Base-by-base conservation (phyloP, 2,329 filamentous ascomycete species). In the Xylariaceae sp. region DNA sequence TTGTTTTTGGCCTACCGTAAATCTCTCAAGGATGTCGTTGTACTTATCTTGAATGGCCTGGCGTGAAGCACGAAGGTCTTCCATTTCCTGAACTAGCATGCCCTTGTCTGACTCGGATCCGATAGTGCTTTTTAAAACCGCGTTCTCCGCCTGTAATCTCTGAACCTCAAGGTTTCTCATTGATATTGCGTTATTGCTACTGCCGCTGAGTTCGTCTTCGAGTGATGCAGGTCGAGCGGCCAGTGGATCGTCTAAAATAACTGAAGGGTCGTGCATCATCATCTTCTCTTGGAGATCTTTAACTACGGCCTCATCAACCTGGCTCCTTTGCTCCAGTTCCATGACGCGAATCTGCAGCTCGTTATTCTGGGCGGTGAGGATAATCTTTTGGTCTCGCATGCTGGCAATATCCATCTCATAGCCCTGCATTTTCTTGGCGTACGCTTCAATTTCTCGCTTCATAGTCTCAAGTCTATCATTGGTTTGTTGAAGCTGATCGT, bases 61-160 rank as follows among this genome's bases (percentile, higher is more conserved):
- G 29, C 70, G 67, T 50, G 73, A 72, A 41, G 71, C 68, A 44
- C 71, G 74, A 45, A 75, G 65, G 46, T 77, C 71, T 38, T 83
- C 79, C 22, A 82, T 66, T 50, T 83, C 77, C 42, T 70, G 68
- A 22, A 77, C 72, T 37, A 84, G 65, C 35, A 72, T 66, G 35
- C 74, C 73, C 45, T 74, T 76, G 53, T 81, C 77, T 2, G 76
- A 74, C 6, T 73, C 72, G 6, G 74, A 74, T 8, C 72, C 73
- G 41, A 79, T 68, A 40, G 72, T 79, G 49, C 71, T 76, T 48
- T 75, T 75, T 11, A 84, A 65, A 6, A 83, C 62, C 27, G 75
- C 72, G 54, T 82, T 83, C 62, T 85, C 82, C 5, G 80, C 76
- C 58, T 77, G 79, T 38, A 85, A 66, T 25, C 80, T 74, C 22